phyloP scores from a whole-genome alignment of 2,329 filamentous ascomycete genomes.

The Sporothrix schenckii region DNA sequence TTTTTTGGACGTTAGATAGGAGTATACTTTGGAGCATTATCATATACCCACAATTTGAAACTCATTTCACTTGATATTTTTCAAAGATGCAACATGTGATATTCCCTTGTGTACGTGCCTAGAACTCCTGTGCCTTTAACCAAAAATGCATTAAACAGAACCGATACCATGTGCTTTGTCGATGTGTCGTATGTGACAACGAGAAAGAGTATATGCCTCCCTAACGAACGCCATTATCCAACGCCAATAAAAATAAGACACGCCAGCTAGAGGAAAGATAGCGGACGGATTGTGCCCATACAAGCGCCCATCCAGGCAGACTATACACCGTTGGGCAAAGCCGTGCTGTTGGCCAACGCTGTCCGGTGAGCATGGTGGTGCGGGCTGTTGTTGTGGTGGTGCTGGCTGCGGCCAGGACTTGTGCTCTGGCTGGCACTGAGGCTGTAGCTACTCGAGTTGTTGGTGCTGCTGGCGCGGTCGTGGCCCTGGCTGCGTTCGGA shows the following conservation, averaged over 20 bases:
- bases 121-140: not conserved
- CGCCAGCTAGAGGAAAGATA: not conserved
- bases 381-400: slow-evolving; percentile 25
- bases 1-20: no score
- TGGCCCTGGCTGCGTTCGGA: slow-evolving; percentile 20
- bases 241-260: not conserved
- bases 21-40: not conserved
- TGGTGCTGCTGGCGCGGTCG: slow-evolving; percentile 32
- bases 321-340: slow-evolving; percentile 40
- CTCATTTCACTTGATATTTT: not conserved
- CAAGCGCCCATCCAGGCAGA: not conserved
- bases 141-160: not conserved
- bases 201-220: not conserved
- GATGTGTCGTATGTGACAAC: slow-evolving; percentile 20
- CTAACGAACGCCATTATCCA: not conserved
- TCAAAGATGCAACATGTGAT: not conserved
- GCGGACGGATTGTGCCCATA: not conserved
- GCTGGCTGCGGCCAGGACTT: slow-evolving; percentile 21
- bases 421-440: slow-evolving; percentile 19
- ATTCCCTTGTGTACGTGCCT: not conserved
- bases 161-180: not conserved
- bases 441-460: slow-evolving; percentile 22
- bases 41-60: slow-evolving; percentile 9
- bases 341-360: slow-evolving; percentile 16
- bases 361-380: slow-evolving; percentile 22